Evolutionary conservation across 192 early-diverging fungal genomes (phyloP).

Genomic region (Coemansia javaensis): DNA sequence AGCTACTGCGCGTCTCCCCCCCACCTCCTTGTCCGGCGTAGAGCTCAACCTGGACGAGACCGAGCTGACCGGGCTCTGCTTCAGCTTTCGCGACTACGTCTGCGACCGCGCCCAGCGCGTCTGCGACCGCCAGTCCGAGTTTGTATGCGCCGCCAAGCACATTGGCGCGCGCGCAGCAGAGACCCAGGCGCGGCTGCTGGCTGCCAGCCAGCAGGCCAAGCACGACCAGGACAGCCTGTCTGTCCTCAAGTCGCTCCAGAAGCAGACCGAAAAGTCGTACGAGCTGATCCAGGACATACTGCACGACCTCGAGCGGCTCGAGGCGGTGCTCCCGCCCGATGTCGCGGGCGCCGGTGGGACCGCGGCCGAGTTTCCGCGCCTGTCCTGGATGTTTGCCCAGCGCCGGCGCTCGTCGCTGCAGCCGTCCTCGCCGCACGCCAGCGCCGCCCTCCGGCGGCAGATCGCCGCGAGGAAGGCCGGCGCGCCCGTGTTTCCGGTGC

Average conservation of each 20-base stretch:
- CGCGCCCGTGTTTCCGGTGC: conserved; percentile 24
- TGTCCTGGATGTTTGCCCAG: conserved; percentile 18
- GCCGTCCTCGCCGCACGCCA: conserved; percentile 13
- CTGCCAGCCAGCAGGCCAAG: conserved; percentile 28
- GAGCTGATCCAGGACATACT: conserved; percentile 47
- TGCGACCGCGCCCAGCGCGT: conserved; percentile 28
- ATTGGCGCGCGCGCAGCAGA: conserved; percentile 25
- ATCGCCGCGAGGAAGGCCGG: conserved; percentile 24
- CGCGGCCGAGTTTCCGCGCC: conserved; percentile 11
- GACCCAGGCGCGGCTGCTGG: conserved; percentile 13
- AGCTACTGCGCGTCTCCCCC: too few relatives aligned
- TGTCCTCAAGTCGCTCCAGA: conserved; percentile 34
- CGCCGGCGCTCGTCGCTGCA: conserved; percentile 15
- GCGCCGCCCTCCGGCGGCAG: conserved; percentile 20
- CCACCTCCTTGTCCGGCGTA: too few relatives aligned
- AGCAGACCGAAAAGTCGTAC: conserved; percentile 47
- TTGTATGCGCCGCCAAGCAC: conserved; percentile 26
- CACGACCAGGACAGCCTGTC: conserved; percentile 28
- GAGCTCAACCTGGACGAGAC: conserved; percentile 47
- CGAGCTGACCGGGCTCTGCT: conserved; percentile 42
- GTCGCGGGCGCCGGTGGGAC: conserved; percentile 11
- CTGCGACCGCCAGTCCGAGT: conserved; percentile 34
- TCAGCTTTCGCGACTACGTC: conserved; percentile 46
- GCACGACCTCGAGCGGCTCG: conserved; percentile 44
- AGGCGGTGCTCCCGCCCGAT: conserved; percentile 18